phyloP scores from a whole-genome alignment of 2,329 filamentous ascomycete species.

The Ciborinia camelliae region DNA sequence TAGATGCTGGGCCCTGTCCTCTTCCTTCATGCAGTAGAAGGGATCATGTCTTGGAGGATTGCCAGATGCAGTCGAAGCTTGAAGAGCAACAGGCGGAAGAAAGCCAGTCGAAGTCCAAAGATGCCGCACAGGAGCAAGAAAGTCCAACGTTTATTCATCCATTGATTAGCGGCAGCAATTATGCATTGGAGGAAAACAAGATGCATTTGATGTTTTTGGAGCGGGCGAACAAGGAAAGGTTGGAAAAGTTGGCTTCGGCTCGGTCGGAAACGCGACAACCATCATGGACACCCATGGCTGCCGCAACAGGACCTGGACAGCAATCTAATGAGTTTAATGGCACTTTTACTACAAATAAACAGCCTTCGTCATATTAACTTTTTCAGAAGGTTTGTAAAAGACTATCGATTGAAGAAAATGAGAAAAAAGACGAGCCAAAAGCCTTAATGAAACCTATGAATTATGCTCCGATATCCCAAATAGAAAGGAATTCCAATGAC shows the following conservation, averaged over 20 bases:
- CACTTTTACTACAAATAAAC: neutral
- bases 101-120: neutral
- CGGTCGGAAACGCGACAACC: neutral
- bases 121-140: neutral
- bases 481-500: too few species aligned
- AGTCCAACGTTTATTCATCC: neutral
- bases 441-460: too few species aligned
- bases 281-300: neutral
- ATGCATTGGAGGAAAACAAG: neutral
- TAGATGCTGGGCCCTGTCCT: neutral
- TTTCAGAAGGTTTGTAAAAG: too few species aligned
- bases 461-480: too few species aligned
- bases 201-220: neutral
- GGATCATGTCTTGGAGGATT: neutral
- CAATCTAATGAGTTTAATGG: neutral
- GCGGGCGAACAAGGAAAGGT: neutral
- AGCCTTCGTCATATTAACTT: too few species aligned
- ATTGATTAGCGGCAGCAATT: neutral
- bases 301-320: neutral
- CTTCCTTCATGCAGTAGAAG: neutral
- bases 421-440: too few species aligned
- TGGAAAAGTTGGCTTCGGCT: neutral
- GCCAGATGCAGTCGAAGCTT: neutral
- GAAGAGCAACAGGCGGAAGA: neutral
- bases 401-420: too few species aligned